Evolutionary conservation across 768 basidiomycete genomes (phyloP), one percentile per base, ranked within the genome.

Genomic region (Dictyophora rubrovolvata): DNA sequence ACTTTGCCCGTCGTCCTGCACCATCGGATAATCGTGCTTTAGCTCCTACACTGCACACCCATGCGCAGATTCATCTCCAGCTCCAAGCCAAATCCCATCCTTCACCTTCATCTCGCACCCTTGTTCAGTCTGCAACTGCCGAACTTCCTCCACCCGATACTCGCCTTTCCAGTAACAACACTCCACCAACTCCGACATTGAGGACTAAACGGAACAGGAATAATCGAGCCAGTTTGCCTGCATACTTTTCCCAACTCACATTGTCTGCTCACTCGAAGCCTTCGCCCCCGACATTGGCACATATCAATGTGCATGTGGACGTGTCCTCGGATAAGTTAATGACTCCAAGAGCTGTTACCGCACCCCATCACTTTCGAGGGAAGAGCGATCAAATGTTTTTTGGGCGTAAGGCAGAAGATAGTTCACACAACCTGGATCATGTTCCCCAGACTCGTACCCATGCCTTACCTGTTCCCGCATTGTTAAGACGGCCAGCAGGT

Each of bases 171-270:
- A 17, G 22, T 28, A 18, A 20, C 37, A 48, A 52, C 48, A 51
- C 48, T n/a, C 56, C 16, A 8, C 20, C 55, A 12, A 48, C 16
- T 17, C 20, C 55, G 66, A 68, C 35, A 34, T 62, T 69, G 65
- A 62, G 73, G 62, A 77, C 73, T 68, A 55, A 22, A 21, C 75
- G 58, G 81, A 75, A 71, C 77, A 74, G 60, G 64, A 83, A 81
- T 65, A 86, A 83, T 69, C 85, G 87, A 68, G 82, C 83, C 49
- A 85, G 83, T 68, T 78, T 89, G 28, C 87, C 87, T 20, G 80
- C 85, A 18, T 87, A 82, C 70, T 89, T 89, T 69, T 87, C 85
- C 51, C 75, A 87, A 60, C 77, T 89, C 14, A 34, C 21, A 5
- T 33, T 56, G 12, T 21, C 55, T 1, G 46, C 55, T 3, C 55